phyloP scores from a whole-genome alignment of 352 stramenopile species.

The Phytophthora vignae region DNA sequence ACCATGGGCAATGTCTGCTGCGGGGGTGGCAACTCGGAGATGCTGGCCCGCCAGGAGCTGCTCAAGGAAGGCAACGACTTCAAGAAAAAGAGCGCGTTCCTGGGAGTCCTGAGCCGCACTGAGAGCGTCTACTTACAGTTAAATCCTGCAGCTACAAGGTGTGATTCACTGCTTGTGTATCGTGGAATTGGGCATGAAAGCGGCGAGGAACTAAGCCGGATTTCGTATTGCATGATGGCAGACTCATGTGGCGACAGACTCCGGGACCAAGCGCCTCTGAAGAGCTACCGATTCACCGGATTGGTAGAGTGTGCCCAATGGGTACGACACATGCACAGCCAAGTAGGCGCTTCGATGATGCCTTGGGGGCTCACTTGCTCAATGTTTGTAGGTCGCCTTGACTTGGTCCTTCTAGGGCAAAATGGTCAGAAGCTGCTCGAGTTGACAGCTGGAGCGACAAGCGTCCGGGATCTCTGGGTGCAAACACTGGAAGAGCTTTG shows the following conservation, averaged over 20 bases:
- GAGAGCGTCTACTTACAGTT: constrained; percentile 71
- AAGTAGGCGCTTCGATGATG: neutral
- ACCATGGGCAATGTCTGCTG: constrained; percentile 80
- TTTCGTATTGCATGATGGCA: constrained; percentile 8
- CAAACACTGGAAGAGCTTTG: constrained; percentile 77
- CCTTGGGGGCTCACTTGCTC: neutral
- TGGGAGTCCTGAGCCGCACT: constrained; percentile 68
- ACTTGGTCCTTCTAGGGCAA: constrained; percentile 58
- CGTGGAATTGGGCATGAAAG: neutral
- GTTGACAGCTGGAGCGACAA: constrained; percentile 49
- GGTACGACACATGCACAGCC: constrained; percentile 32
- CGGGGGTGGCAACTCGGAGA: constrained; percentile 61
- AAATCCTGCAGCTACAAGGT: constrained; percentile 58
- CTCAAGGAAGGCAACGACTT: constrained; percentile 76
- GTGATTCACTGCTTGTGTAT: neutral
- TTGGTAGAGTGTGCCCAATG: constrained; percentile 66
- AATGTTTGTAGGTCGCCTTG: constrained; percentile 36
- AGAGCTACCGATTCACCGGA: constrained; percentile 58
- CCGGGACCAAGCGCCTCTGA: constrained; percentile 50
- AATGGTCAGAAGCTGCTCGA: constrained; percentile 76
- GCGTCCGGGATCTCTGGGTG: constrained; percentile 67
- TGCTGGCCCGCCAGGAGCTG: constrained; percentile 63
- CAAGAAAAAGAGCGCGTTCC: constrained; percentile 72
- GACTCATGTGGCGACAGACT: constrained; percentile 55
- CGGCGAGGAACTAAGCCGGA: neutral